Percentiles rank a stretch among this genome's conserved stretches.
These are phyloP conservation scores for Aquanectria penicillioides DNA, from an alignment of 2,329 filamentous ascomycete species.

Conservation along the genomic window DNA sequence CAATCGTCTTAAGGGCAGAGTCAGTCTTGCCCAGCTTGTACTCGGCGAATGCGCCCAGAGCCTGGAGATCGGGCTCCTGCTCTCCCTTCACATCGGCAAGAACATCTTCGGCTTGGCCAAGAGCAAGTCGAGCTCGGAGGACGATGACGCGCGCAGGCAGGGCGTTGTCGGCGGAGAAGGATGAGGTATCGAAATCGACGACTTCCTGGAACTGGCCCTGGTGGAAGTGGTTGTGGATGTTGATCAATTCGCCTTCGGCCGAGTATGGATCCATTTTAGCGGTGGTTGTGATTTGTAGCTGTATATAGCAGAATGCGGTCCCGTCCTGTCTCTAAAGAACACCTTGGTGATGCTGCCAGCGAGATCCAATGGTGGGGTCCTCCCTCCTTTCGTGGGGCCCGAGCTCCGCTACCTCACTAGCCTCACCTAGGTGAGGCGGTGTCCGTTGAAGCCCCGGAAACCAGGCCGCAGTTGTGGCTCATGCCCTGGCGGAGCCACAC, in stretches of 20 bases:
- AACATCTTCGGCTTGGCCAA: conserved; percentile 81
- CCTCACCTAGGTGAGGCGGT: conserved; percentile 37
- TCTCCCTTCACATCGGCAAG: conserved; percentile 73
- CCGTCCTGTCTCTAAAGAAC: conserved; percentile 41
- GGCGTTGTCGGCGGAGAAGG: conserved; percentile 81
- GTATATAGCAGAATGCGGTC: conserved; percentile 27
- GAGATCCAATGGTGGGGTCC: conserved; percentile 42
- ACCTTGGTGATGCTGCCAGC: conserved; percentile 43
- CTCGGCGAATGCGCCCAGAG: conserved; percentile 80
- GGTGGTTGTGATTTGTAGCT: conserved; percentile 30
- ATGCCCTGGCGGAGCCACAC: conserved; percentile 38
- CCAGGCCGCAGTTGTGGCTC: conserved; percentile 42
- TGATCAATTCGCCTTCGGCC: conserved; percentile 76
- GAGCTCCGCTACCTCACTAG: conserved; percentile 28
- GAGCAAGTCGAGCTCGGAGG: conserved; percentile 84
- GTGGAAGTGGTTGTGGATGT: conserved; percentile 76
- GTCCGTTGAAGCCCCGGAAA: conserved; percentile 31
- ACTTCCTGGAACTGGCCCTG: conserved; percentile 89
- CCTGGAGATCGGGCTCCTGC: conserved; percentile 77
- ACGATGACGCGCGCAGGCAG: conserved; percentile 81
- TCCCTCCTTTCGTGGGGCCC: conserved; percentile 37
- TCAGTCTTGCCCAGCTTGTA: conserved; percentile 68
- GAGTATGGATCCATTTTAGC: conserved; percentile 75
- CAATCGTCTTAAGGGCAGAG: conserved; percentile 69
- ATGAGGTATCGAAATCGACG: conserved; percentile 83